Evolutionary conservation across 2,329 filamentous ascomycete species (phyloP), one percentile per base, ranked within the genome.

Genomic region (Emmonsiellopsis sp.): DNA sequence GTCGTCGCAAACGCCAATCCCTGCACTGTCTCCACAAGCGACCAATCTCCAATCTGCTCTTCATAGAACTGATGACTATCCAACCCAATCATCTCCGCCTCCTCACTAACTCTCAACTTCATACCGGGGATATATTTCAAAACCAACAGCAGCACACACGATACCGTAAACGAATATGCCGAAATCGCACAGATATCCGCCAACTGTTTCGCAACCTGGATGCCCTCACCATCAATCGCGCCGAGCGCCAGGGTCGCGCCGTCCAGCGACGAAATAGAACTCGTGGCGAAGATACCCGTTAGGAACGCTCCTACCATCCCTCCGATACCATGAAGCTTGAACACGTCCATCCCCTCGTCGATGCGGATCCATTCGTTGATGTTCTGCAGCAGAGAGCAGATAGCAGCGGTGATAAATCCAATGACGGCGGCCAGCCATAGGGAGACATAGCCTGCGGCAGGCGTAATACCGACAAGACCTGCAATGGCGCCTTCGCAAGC

Each of bases 391-490:
- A 69, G 62, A 7, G 76, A 71, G 63, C 79, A 81, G 26, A 78
- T 68, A 7, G 76, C 70, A 7, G 72, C 75, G 3, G 79, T 81
- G 34, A 82, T 58, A 68, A 81, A 79, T 5, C 79, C 79, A 58
- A 82, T 80, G 30, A 78, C 67, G 1, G 76, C 78, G 13, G 77
- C 78, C 35, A 78, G 70, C 78, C 78, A 80, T 47, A 74, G 62
- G 30, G 72, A 73, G 16, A 80, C 76, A 57, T 71, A 80, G 50
- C 77, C 77, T 10, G 77, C 77, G 11, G 76, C 79, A 10, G 78
- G 79, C 0, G 78, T 81, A 62, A 81, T 80, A n/a, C 78, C 79
- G n/a, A 82, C 79, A 1, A 82, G 74, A 37, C 79, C 79, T 44
- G 79, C 77, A 57, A 82, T 81, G 30, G 77, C 78, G 41, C 79